Evolutionary conservation across 2,329 filamentous ascomycete genomes (phyloP).

Genomic region (Talaromyces marneffei): DNA sequence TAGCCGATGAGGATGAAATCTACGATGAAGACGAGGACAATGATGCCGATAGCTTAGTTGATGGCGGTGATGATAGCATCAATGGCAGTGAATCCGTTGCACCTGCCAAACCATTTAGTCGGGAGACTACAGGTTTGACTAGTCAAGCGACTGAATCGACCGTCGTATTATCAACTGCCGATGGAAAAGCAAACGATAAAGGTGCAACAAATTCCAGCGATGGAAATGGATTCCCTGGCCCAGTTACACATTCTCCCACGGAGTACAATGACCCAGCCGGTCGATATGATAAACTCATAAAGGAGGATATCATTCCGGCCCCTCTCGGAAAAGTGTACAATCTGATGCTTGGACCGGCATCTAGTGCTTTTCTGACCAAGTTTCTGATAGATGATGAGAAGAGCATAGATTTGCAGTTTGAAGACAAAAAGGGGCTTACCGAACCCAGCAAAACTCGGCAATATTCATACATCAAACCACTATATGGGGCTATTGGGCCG

Average conservation of each 20-base stretch:
- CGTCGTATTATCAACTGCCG: slow-evolving; percentile 28
- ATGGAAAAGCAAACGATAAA: slow-evolving; percentile 47
- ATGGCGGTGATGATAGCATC: slow-evolving; percentile 50
- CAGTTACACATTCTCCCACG: slow-evolving; percentile 72
- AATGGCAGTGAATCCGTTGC: slow-evolving; percentile 48
- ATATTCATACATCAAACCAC: slow-evolving; percentile 87
- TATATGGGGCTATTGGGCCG: slow-evolving; percentile 77
- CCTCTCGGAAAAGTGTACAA: slow-evolving; percentile 89
- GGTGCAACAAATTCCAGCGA: slow-evolving; percentile 29
- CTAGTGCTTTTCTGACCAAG: slow-evolving; percentile 74
- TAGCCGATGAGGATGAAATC: slow-evolving; percentile 64
- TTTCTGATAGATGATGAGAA: slow-evolving; percentile 86
- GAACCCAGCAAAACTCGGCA: slow-evolving; percentile 68
- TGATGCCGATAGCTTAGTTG: slow-evolving; percentile 57
- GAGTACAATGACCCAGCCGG: slow-evolving; percentile 72
- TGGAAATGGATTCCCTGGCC: slow-evolving; percentile 69
- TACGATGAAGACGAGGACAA: slow-evolving; percentile 49
- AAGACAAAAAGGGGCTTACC: slow-evolving; percentile 68
- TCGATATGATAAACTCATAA: slow-evolving; percentile 80
- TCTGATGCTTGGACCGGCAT: slow-evolving; percentile 76
- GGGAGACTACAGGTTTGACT: slow-evolving; percentile 62
- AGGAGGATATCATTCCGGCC: slow-evolving; percentile 78
- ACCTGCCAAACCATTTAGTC: slow-evolving; percentile 50
- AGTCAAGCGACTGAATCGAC: slow-evolving; percentile 34
- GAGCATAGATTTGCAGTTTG: slow-evolving; percentile 77